Evolutionary conservation across 192 early-diverging fungal species (phyloP).

Genomic region (Coemansia umbellata): DNA sequence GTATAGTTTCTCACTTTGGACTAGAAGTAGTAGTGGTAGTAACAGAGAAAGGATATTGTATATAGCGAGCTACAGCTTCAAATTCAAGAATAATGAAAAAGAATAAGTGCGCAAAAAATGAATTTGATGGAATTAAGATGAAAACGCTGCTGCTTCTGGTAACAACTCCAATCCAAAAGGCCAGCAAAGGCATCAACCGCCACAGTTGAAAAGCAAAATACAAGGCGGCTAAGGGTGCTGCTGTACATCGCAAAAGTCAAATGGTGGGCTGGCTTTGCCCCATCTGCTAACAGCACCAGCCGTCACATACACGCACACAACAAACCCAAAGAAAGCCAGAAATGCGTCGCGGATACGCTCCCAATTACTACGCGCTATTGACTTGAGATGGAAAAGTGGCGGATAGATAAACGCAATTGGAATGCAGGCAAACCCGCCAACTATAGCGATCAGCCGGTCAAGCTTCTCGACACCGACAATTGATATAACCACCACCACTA

Average conservation of each 20-base stretch:
- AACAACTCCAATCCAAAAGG: no score
- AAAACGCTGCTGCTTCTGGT: no score
- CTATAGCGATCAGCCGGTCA: slow-evolving; percentile 74
- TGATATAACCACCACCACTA: slow-evolving; percentile 63
- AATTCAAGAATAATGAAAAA: no score
- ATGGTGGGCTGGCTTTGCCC: slow-evolving; percentile 10
- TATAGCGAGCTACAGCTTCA: no score
- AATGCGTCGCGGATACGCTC: slow-evolving; percentile 54
- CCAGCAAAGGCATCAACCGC: no score
- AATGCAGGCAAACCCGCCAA: slow-evolving; percentile 73
- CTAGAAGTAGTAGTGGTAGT: not conserved
- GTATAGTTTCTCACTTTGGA: not conserved
- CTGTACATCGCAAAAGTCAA: slow-evolving; percentile 24
- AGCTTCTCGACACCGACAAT: slow-evolving; percentile 68
- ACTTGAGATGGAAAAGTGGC: slow-evolving; percentile 72
- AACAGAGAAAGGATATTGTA: not conserved
- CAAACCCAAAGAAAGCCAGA: slow-evolving; percentile 60
- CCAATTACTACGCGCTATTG: slow-evolving; percentile 46
- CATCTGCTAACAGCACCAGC: slow-evolving; percentile 18
- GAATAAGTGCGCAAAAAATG: no score
- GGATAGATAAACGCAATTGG: slow-evolving; percentile 81
- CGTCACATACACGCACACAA: slow-evolving; percentile 77
- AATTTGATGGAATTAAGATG: no score
- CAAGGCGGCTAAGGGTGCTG: no score
- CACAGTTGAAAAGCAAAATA: no score